Base-by-base conservation (phyloP, 1,284 basidiomycete species). In the Cutaneotrichosporon cutaneum region DNA sequence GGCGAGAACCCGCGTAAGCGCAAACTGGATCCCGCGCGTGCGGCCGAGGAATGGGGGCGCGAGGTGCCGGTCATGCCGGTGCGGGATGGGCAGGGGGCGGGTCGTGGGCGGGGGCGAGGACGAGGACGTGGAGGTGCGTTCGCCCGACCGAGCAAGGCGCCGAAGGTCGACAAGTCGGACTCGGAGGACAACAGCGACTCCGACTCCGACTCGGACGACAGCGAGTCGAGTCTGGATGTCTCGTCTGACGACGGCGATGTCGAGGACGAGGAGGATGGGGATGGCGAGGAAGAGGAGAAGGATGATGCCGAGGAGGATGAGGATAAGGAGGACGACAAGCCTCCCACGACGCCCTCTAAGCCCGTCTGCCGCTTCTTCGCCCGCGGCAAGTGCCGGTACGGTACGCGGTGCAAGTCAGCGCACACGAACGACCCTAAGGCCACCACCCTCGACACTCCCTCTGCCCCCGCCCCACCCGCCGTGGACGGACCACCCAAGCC, bases 1-100 rank as follows among this genome's bases (percentile, higher is more conserved):
- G 93, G 92, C 1, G 88, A 93, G 73, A 79, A 92, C 33, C 82
- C 58, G 62, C 61, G 72, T 39, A 71, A 16, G 66, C 22, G 62
- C 59, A 53, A 64, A 52, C 22, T 63, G 16, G 72, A 77, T 60
- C 67, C 76, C 1, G 75, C 76, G 16, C 57, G 68, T 9, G 56
- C 64, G 24, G 76, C 76, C 0, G 76, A 78, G 60, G 76, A 78
- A 48, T 78, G 76, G 76, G 76, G 76, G 0, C 59, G 73, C 14
- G 59, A 63, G 35, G 26, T 54, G 5, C 24, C 59, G n/a, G 45
- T 57, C 30, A 42, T 33, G 81, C 27, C 81, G 77, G 32, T 74
- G 65, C 35, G 76, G 74, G 57, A 70, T 77, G 64, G 76, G 76
- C 8, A 32, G 67, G 51, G 70, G 60, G 27, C 55, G 33, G 66